Percentiles rank a stretch among this genome's conserved stretches.
Evolutionary conservation across 75 land plant species (phyloP).

Genomic region (Cryptomeria japonica): DNA sequence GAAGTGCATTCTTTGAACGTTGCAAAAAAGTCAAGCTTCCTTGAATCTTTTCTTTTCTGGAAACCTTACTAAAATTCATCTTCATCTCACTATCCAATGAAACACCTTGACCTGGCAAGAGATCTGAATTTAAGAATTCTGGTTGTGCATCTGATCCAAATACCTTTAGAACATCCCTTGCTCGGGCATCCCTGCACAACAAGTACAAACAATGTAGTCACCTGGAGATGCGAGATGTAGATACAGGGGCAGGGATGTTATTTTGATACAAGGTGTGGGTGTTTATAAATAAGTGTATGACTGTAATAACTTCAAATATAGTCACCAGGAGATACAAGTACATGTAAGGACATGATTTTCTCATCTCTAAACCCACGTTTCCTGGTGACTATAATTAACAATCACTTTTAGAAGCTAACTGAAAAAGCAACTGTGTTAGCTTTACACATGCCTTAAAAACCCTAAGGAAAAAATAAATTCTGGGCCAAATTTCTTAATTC

Average conservation of each 20-base stretch:
- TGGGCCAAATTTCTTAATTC: neutral
- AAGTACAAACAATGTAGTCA: neutral
- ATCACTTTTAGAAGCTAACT: neutral
- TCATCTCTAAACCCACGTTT: neutral
- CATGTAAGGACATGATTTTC: neutral
- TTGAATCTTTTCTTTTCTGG: conserved; percentile 74
- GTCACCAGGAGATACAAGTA: neutral
- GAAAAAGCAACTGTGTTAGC: neutral
- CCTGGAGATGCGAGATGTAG: neutral
- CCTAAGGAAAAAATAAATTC: neutral
- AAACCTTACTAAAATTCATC: conserved; percentile 31
- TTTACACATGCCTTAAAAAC: neutral
- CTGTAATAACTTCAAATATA: neutral
- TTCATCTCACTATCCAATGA: conserved; percentile 61
- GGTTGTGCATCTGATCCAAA: conserved; percentile 76
- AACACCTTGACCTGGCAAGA: conserved; percentile 39
- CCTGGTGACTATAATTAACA: neutral
- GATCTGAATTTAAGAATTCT: conserved; percentile 51
- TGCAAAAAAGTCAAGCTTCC: conserved; percentile 71
- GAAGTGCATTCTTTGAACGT: conserved; percentile 84
- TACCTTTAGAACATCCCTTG: conserved; percentile 74
- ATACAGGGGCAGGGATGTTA: neutral
- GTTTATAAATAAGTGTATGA: neutral
- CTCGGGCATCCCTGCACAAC: conserved; percentile 79
- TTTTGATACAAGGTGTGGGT: neutral